These are phyloP conservation scores for Cladosporium sphaerospermum DNA, from an alignment of 2,329 filamentous ascomycete species.

Conservation along the genomic window DNA sequence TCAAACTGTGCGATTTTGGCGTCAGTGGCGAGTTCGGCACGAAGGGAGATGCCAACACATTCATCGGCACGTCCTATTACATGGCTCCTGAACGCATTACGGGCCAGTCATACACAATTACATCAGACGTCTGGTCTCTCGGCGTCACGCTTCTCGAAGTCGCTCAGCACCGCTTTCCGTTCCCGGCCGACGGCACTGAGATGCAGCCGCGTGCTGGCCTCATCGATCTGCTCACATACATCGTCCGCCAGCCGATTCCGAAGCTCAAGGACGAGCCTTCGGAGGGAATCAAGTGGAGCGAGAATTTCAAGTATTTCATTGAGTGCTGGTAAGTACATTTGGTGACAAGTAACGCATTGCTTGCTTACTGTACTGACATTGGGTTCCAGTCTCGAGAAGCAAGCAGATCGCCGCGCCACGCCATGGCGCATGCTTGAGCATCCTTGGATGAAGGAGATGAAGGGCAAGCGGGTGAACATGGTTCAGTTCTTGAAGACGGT, in stretches of 20 bases:
- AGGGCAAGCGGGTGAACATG: slow-evolving; percentile 95
- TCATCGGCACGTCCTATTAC: slow-evolving; percentile 98
- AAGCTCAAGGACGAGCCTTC: slow-evolving; percentile 69
- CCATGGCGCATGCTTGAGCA: slow-evolving; percentile 99
- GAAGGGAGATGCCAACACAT: slow-evolving; percentile 96
- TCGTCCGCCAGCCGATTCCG: slow-evolving; percentile 90
- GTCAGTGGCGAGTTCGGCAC: slow-evolving; percentile 97
- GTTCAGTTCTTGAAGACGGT: slow-evolving; percentile 86
- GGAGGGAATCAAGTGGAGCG: slow-evolving; percentile 86
- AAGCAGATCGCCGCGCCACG: slow-evolving; percentile 75
- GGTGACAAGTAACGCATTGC: background rate
- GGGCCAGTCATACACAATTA: slow-evolving; percentile 96
- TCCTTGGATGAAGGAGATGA: slow-evolving; percentile 98
- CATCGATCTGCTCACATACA: slow-evolving; percentile 94
- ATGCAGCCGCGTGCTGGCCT: slow-evolving; percentile 88
- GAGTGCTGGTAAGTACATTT: slow-evolving; percentile 83
- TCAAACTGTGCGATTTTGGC: slow-evolving; percentile 97
- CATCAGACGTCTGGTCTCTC: slow-evolving; percentile 95
- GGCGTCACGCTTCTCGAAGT: slow-evolving; percentile 97
- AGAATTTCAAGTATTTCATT: slow-evolving; percentile 98
- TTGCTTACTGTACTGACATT: background rate
- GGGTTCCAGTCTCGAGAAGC: slow-evolving; percentile 75
- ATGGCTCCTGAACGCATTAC: slow-evolving; percentile 99
- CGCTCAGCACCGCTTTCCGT: slow-evolving; percentile 97
- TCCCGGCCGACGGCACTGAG: slow-evolving; percentile 92